Percentiles rank a stretch among this genome's conserved stretches.
Conservation (phyloP, 306 rosid genomes). For the Inga oerstediana region DNA sequence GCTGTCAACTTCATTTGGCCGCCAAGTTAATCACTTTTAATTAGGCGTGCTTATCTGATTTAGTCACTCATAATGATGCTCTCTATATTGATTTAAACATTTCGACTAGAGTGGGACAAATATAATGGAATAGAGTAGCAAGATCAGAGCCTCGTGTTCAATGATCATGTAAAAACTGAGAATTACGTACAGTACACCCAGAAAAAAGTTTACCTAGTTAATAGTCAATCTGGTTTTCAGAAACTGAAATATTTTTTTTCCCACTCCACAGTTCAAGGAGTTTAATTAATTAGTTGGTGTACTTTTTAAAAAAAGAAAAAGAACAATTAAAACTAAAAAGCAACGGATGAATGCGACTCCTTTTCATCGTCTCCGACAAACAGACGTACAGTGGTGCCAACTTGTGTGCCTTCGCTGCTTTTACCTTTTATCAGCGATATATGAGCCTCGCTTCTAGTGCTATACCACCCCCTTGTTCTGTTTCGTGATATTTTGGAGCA, state of each 20-base stretch:
- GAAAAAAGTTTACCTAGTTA: too few species aligned
- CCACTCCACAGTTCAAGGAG: neutral
- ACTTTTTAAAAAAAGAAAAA: too few species aligned
- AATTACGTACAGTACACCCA: neutral
- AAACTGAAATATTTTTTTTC: neutral
- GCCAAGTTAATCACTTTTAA: neutral
- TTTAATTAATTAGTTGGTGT: neutral
- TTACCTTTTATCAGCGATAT: too few species aligned
- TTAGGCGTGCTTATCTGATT: neutral
- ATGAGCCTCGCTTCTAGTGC: neutral
- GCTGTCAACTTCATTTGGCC: neutral
- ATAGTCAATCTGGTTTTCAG: neutral
- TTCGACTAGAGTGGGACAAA: neutral
- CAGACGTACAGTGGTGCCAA: neutral
- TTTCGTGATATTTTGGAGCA: neutral
- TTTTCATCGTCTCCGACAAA: constrained; percentile 15
- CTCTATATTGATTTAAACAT: neutral
- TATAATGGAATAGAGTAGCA: neutral
- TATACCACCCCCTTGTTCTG: neutral
- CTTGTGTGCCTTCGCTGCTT: neutral
- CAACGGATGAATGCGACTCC: neutral
- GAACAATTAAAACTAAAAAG: neutral
- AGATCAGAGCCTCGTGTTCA: neutral
- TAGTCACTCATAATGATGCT: too few species aligned
- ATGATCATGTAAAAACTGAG: neutral